Evolutionary conservation across 352 stramenopile species (phyloP).

Genomic region (Phytophthora melonis): DNA sequence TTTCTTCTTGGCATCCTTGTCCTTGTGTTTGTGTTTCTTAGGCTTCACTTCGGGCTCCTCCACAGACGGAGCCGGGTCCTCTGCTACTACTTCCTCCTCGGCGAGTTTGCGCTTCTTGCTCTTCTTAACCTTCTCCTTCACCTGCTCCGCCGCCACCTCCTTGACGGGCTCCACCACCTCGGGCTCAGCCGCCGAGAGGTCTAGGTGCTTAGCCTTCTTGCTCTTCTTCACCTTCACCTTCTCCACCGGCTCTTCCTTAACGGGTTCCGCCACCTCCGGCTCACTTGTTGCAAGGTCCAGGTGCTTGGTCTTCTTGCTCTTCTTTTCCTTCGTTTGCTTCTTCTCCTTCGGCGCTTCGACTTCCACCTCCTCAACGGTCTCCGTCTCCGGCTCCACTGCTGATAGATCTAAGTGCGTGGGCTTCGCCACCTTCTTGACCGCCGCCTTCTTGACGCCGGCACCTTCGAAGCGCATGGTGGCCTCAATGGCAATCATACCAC

Average conservation of each 20-base stretch:
- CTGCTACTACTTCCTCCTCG: constrained; percentile 39
- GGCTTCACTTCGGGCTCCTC: constrained; percentile 25
- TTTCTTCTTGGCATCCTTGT: constrained; percentile 52
- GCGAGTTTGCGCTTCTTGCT: constrained; percentile 48
- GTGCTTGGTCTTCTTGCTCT: constrained; percentile 1
- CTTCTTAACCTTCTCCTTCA: constrained; percentile 43
- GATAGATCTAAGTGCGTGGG: not conserved
- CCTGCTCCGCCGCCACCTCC: constrained; percentile 28
- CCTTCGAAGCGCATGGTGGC: constrained; percentile 67
- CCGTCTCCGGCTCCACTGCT: not conserved
- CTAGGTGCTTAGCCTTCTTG: constrained; percentile 24
- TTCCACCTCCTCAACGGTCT: not conserved
- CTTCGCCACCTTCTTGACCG: constrained; percentile 20
- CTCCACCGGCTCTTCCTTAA: constrained; percentile 21
- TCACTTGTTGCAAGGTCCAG: constrained; percentile 28
- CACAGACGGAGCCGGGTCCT: constrained; percentile 14
- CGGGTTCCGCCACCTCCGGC: constrained; percentile 26
- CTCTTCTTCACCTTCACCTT: constrained; percentile 27
- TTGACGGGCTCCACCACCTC: constrained; percentile 31
- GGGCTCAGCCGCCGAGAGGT: not conserved
- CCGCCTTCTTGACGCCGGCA: constrained; percentile 9
- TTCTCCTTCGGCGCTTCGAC: not conserved
- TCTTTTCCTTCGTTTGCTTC: not conserved
- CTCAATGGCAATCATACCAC: constrained; percentile 86
- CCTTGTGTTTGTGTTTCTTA: constrained; percentile 48